Base-by-base conservation (phyloP, 1,284 basidiomycete genomes). In the Kalmanozyma brasiliensis region DNA sequence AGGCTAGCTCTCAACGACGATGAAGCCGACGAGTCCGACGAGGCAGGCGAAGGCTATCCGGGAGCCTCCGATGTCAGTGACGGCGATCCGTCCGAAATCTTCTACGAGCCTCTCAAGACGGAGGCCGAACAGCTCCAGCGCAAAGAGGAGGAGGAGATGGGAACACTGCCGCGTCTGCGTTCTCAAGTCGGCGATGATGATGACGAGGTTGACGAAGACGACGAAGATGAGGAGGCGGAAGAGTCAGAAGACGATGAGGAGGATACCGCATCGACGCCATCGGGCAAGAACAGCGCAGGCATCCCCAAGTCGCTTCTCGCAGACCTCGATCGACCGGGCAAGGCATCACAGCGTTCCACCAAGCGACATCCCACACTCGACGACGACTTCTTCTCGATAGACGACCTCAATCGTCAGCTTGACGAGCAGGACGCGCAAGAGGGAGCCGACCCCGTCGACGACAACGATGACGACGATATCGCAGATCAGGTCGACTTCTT, bases 301-400 rank as follows among this genome's bases (percentile, higher is more conserved):
- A 82, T 64, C 63, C 79, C n/a, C 62, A 86, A 59, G 84, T 85
- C 57, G n/a, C 38, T 76, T 1, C 59, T 78, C 26, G 64, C 71
- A 48, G 55, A 58, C 26, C 64, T 78, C 19, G 76, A 78, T 32
- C 72, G 69, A 34, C 63, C 68, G 9, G 75, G 58, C 24, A 49
- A 55, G 35, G 29, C 41, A 8, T 32, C 46, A 4, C 49, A 40
- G 44, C 70, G 56, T 30, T 42, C 48, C 8, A 3, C 58, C 45
- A 65, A 66, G 41, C 64, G 73, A 17, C 86, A 88, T 67, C 85
- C 89, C 7, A 87, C 87, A 43, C 87, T 98, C n/a, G 91, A 98
- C 83, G 95, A 98, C 81, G 88, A 87, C 23, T 98, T 98, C 85
- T 98, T 98, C 84, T 88, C 91, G 53, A 87, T 98, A 52, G 88